Percentiles rank a stretch among this genome's conserved stretches.
These are phyloP conservation scores for Zygosaccharomyces gambellarensis DNA, from an alignment of 805 yeast species.

Conservation along the genomic window DNA sequence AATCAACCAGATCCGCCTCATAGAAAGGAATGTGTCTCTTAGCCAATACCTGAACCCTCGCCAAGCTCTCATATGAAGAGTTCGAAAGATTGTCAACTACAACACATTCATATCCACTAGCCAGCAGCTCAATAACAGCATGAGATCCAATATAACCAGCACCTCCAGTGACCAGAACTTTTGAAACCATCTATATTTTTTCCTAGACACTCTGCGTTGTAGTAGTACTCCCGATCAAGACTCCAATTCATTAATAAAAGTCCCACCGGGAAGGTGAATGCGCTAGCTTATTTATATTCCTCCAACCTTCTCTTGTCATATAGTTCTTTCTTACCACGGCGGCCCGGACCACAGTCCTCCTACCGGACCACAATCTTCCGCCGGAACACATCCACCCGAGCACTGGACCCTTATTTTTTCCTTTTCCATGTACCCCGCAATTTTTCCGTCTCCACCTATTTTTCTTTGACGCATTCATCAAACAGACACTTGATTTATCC, in stretches of 20 bases:
- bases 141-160: constrained; percentile 87
- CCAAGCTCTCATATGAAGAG: constrained; percentile 61
- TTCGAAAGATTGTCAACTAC: constrained; percentile 66
- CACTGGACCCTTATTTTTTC: too few relatives aligned
- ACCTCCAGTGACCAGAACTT: constrained; percentile 66
- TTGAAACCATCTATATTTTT: background rate
- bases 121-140: constrained; percentile 59
- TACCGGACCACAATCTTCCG: background rate
- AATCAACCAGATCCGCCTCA: constrained; percentile 54
- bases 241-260: too few relatives aligned
- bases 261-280: too few relatives aligned
- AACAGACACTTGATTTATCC: too few relatives aligned
- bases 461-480: too few relatives aligned
- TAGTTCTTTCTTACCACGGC: background rate
- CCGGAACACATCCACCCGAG: background rate
- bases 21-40: constrained; percentile 48
- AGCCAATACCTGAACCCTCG: constrained; percentile 52
- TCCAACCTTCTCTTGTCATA: background rate
- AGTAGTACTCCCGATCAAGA: too few relatives aligned
- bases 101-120: constrained; percentile 63
- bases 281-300: background rate
- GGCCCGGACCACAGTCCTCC: background rate
- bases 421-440: too few relatives aligned
- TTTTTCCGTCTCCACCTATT: too few relatives aligned
- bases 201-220: background rate